These are phyloP conservation scores for Boletus rufocinnamomeus DNA, from an alignment of 768 basidiomycete genomes.

Conservation along the genomic window DNA sequence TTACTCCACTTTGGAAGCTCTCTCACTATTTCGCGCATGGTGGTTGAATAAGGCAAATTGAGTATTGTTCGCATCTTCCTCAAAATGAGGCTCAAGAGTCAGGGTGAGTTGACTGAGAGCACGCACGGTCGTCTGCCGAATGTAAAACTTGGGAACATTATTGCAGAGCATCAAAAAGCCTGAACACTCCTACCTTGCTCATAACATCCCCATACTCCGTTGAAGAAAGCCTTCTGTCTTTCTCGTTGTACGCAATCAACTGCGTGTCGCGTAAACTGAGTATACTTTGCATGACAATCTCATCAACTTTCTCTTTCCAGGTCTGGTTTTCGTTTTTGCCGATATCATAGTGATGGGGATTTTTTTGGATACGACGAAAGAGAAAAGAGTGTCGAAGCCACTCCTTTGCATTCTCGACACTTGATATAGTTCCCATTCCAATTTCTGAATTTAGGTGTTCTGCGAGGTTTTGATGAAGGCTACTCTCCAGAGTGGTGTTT, in stretches of 20 bases:
- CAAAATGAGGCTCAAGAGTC: not conserved
- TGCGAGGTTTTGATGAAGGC: slow-evolving; percentile 75
- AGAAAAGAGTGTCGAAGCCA: slow-evolving; percentile 90
- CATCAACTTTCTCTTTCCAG: slow-evolving; percentile 73
- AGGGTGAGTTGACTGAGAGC: not conserved
- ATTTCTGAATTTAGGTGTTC: slow-evolving; percentile 97
- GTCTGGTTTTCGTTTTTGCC: slow-evolving; percentile 55
- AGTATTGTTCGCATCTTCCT: slow-evolving; percentile 70
- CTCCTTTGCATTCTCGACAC: slow-evolving; percentile 64
- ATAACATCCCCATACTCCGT: slow-evolving; percentile 85
- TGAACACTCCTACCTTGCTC: slow-evolving; percentile 62
- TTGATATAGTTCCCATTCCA: slow-evolving; percentile 78
- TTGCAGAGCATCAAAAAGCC: not conserved
- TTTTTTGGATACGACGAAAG: slow-evolving; percentile 81
- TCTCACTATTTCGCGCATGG: slow-evolving; percentile 67
- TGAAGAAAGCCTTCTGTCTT: slow-evolving; percentile 49
- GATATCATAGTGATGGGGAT: slow-evolving; percentile 75
- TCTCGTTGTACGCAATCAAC: slow-evolving; percentile 51
- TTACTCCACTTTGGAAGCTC: not conserved
- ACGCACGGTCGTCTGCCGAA: slow-evolving; percentile 66
- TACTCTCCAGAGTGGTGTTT: slow-evolving; percentile 80
- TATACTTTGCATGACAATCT: slow-evolving; percentile 71
- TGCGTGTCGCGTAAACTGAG: slow-evolving; percentile 58
- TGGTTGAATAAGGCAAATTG: slow-evolving; percentile 53
- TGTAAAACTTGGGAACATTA: slow-evolving; percentile 65